A percentile compares a stretch with the other conserved stretches of the same genome.
Conservation (phyloP, 306 rosid genomes). For the Biancaea sappan region DNA sequence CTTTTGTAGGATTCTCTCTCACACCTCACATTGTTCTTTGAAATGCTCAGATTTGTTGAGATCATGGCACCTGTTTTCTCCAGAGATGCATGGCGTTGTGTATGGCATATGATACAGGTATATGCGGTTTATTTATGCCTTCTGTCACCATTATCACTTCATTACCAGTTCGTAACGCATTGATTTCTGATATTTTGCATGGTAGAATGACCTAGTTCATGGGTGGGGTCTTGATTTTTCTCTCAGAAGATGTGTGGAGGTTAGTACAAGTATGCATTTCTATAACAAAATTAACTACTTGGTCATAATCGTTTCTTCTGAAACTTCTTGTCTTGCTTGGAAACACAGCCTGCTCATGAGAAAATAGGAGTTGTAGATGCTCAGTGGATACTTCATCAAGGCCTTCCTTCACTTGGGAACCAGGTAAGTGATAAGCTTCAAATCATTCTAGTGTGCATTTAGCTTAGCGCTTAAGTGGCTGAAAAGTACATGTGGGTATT, state of each 20-base stretch:
- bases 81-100: slow-evolving; percentile 91
- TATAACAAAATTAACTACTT: neutral
- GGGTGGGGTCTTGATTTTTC: slow-evolving; percentile 99
- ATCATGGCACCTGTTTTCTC: slow-evolving; percentile 97
- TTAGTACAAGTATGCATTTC: slow-evolving; percentile 30
- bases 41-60: slow-evolving; percentile 81
- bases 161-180: slow-evolving; percentile 14
- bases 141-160: slow-evolving; percentile 6
- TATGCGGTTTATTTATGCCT: slow-evolving; percentile 2
- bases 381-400: slow-evolving; percentile 87
- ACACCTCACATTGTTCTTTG: neutral
- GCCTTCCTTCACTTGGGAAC: slow-evolving; percentile 86
- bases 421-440: slow-evolving; percentile 52
- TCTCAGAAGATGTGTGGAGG: slow-evolving; percentile 79
- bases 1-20: neutral
- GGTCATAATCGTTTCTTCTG: neutral
- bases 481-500: too few species aligned
- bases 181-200: neutral
- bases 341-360: slow-evolving; percentile 74
- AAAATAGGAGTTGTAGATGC: slow-evolving; percentile 92
- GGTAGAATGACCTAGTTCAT: slow-evolving; percentile 87
- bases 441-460: too few species aligned
- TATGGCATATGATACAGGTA: slow-evolving; percentile 96
- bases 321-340: slow-evolving; percentile 25
- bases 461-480: too few species aligned